A percentile compares a stretch with the other conserved stretches of the same genome.
These are phyloP conservation scores for Aspergillus sp. DNA, from an alignment of 2,329 filamentous ascomycete species.

Conservation along the genomic window DNA sequence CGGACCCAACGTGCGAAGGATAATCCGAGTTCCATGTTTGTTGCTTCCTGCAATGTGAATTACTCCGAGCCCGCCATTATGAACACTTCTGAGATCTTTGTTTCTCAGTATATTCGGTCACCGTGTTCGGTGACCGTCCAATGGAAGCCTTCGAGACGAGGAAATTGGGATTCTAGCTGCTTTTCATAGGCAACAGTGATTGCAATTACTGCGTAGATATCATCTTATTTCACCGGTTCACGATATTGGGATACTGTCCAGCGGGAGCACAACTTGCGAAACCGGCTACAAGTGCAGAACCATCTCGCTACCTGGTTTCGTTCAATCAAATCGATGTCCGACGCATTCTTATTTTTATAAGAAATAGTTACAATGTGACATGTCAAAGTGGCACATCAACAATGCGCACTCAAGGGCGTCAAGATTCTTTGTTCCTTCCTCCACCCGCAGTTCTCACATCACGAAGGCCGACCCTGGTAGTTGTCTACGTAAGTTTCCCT, in stretches of 20 bases:
- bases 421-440: background rate
- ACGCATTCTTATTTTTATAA: background rate
- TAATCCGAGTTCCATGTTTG: slow-evolving; percentile 1
- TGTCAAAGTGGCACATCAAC: background rate
- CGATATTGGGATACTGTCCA: background rate
- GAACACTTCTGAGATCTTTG: background rate
- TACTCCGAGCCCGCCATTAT: background rate
- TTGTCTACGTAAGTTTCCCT: background rate
- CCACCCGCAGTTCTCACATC: background rate
- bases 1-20: background rate
- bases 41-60: background rate
- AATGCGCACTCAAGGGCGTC: background rate
- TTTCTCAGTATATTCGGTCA: background rate
- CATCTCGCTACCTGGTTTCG: background rate
- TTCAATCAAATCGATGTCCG: background rate
- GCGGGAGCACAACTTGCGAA: background rate
- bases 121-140: background rate
- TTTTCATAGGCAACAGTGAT: slow-evolving; percentile 5
- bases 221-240: background rate
- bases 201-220: slow-evolving; percentile 11
- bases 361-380: background rate
- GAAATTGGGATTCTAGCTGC: background rate
- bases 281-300: background rate
- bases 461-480: background rate
- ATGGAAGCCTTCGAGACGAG: background rate